Evolutionary conservation across 2,329 filamentous ascomycete genomes (phyloP).

Genomic region (Apiospora kogelbergensis): DNA sequence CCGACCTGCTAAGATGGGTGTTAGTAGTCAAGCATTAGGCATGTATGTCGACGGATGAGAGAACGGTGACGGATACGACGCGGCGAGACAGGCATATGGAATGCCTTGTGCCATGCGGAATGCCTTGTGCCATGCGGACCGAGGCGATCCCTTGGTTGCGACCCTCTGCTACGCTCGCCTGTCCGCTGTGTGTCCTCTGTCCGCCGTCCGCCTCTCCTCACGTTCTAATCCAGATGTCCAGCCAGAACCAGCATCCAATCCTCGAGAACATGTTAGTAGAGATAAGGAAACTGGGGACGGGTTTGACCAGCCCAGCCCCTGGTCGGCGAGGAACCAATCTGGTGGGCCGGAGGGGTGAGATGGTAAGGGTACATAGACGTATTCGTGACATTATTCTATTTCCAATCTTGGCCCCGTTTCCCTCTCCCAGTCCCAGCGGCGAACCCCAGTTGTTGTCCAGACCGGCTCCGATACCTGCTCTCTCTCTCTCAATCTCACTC

Average conservation of each 20-base stretch:
- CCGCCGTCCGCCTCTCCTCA: not conserved
- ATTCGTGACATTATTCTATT: constrained; percentile 4
- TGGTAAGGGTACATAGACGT: not conserved
- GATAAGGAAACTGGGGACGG: not conserved
- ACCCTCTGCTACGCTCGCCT: not conserved
- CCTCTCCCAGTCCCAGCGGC: not conserved
- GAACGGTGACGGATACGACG: not conserved
- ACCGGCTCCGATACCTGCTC: not conserved
- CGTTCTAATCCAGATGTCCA: too few relatives aligned
- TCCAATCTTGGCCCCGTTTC: not conserved
- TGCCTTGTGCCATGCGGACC: not conserved
- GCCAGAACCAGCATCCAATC: too few relatives aligned
- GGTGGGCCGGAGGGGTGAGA: not conserved
- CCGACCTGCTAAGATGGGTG: not conserved
- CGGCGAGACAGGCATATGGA: too few relatives aligned
- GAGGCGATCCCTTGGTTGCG: not conserved
- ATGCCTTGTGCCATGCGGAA: too few relatives aligned
- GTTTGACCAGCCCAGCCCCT: not conserved
- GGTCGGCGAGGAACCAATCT: not conserved
- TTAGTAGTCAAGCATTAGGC: too few relatives aligned
- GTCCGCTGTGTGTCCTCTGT: too few relatives aligned
- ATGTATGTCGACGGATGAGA: too few relatives aligned
- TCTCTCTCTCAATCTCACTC: not conserved
- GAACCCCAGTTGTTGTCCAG: not conserved
- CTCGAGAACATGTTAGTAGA: too few relatives aligned